Percentiles rank a stretch among this genome's conserved stretches.
These are phyloP conservation scores for Calocera cornea DNA, from an alignment of 768 basidiomycete genomes.

Conservation along the genomic window DNA sequence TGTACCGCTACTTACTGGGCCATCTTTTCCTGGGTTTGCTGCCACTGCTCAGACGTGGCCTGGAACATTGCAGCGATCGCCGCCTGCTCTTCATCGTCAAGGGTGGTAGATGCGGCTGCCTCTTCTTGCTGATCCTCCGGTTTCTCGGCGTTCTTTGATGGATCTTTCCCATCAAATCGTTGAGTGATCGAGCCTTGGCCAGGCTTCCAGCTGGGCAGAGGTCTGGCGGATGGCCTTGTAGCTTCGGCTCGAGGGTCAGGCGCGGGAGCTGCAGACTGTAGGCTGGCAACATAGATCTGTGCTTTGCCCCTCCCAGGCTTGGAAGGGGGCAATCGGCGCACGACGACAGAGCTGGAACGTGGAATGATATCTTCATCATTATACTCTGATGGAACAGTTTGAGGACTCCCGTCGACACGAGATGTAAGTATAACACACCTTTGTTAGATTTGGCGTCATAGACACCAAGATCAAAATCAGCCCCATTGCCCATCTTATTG, in stretches of 20 bases:
- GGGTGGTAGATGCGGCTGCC: conserved; percentile 13
- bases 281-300: conserved; percentile 47
- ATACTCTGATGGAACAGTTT: conserved; percentile 45
- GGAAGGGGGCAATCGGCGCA: conserved; percentile 73
- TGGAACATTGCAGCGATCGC: conserved; percentile 98
- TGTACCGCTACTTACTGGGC: conserved; percentile 71
- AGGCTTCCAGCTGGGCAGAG: neutral
- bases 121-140: neutral
- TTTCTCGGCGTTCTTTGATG: neutral
- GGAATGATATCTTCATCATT: conserved; percentile 88
- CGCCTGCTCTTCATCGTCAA: conserved; percentile 72
- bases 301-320: conserved; percentile 75
- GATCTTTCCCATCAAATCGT: conserved; percentile 76
- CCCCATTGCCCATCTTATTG: conserved; percentile 90
- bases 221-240: neutral
- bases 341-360: conserved; percentile 85
- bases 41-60: conserved; percentile 88
- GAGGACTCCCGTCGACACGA: conserved; percentile 7
- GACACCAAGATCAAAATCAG: conserved; percentile 88
- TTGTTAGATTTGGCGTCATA: conserved; percentile 76
- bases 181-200: conserved; percentile 15
- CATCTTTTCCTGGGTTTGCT: conserved; percentile 99
- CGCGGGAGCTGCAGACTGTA: neutral
- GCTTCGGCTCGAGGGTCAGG: neutral
- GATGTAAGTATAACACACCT: conserved; percentile 39